Percentiles rank a stretch among this genome's conserved stretches.
These are phyloP conservation scores for Hanseniaspora mollemarum DNA, from an alignment of 805 yeast species.

Conservation along the genomic window DNA sequence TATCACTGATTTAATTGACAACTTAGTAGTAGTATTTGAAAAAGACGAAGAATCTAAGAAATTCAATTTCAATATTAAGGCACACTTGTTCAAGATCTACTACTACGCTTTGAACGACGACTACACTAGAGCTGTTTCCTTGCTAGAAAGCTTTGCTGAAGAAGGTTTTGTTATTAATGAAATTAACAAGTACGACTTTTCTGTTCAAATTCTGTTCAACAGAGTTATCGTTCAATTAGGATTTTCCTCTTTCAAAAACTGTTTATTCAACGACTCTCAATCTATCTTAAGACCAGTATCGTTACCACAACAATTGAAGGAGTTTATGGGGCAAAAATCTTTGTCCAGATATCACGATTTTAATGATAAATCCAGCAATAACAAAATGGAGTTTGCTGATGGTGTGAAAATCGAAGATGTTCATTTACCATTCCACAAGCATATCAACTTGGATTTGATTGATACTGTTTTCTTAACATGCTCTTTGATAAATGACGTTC, in stretches of 20 bases:
- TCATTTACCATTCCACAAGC: conserved; percentile 94
- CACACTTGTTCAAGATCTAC: conserved; percentile 74
- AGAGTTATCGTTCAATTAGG: conserved; percentile 94
- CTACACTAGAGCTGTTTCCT: conserved; percentile 74
- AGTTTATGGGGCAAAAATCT: conserved; percentile 81
- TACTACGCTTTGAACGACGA: conserved; percentile 82
- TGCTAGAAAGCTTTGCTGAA: conserved; percentile 75
- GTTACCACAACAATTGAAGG: conserved; percentile 75
- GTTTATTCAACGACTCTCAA: conserved; percentile 74
- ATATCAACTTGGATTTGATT: conserved; percentile 85
- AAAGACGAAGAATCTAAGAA: conserved; percentile 48
- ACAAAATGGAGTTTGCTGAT: conserved; percentile 25
- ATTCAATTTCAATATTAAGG: conserved; percentile 57
- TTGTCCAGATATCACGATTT: conserved; percentile 42
- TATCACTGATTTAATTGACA: conserved; percentile 48
- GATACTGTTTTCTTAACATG: conserved; percentile 90
- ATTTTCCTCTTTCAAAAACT: conserved; percentile 84
- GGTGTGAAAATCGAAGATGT: conserved; percentile 36
- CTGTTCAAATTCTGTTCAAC: conserved; percentile 84
- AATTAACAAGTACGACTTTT: conserved; percentile 73
- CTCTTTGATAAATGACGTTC: conserved; percentile 82
- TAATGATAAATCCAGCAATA: conserved; percentile 44
- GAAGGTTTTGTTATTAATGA: conserved; percentile 41
- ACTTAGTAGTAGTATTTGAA: conserved; percentile 53
- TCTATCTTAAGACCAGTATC: conserved; percentile 80